Conservation (phyloP, 1,139 yeast species). For the Yamadazyma sp. region DNA sequence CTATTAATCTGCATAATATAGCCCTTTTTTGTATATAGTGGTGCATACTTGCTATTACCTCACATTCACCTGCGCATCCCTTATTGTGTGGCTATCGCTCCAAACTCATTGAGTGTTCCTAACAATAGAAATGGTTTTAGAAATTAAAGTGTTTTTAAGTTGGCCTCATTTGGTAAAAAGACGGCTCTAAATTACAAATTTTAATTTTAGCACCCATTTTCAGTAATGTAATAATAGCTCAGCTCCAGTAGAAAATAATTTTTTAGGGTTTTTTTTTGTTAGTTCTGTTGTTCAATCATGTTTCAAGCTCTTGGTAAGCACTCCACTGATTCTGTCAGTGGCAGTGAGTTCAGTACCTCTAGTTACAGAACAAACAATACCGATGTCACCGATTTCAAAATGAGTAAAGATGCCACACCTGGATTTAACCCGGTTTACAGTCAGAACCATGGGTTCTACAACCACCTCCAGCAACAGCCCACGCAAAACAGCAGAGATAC, state of each 20-base stretch:
- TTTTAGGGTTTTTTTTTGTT: background rate
- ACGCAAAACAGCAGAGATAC: constrained; percentile 4
- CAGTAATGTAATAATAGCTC: background rate
- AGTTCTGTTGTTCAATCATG: background rate
- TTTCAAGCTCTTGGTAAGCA: constrained; percentile 3
- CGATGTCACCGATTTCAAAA: constrained; percentile 16
- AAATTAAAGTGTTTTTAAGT: background rate
- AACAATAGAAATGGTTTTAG: background rate
- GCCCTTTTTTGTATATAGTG: no score
- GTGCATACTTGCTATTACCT: no score
- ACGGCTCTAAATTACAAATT: background rate
- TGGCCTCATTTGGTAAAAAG: background rate
- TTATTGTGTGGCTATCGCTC: no score
- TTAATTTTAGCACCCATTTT: constrained; percentile 1
- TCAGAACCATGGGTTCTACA: constrained; percentile 4
- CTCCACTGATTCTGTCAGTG: constrained; percentile 20
- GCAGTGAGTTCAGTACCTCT: constrained; percentile 33
- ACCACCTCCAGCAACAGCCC: constrained; percentile 8
- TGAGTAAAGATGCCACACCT: constrained; percentile 10
- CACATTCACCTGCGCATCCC: no score
- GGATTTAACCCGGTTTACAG: constrained; percentile 12
- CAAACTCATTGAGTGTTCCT: no score
- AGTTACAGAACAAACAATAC: constrained; percentile 37
- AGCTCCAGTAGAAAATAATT: background rate
- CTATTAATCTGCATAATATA: no score